Conservation (phyloP, 805 yeast species). For the Saturnispora silvae region DNA sequence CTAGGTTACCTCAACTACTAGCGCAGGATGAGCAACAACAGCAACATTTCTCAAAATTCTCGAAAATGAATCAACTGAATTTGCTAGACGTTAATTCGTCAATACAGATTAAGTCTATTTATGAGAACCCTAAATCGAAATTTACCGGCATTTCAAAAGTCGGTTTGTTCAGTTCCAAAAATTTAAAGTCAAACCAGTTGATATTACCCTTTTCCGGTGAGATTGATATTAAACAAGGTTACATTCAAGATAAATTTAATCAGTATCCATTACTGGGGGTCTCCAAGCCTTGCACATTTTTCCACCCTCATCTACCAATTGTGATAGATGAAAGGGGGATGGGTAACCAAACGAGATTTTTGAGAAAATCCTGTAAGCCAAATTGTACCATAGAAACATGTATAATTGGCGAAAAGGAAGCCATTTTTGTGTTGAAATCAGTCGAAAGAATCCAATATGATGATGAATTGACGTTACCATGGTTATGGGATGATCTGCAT, state of each 20-base stretch:
- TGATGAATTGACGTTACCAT: conserved; percentile 66
- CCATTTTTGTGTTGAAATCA: conserved; percentile 49
- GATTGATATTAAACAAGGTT: conserved; percentile 52
- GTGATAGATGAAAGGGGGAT: conserved; percentile 68
- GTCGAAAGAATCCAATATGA: conserved; percentile 45
- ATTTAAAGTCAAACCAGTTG: conserved; percentile 36
- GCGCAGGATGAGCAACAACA: conserved; percentile 17
- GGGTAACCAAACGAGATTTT: conserved; percentile 68
- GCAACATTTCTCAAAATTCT: conserved; percentile 13
- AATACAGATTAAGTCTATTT: conserved; percentile 39
- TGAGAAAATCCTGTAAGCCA: conserved; percentile 67
- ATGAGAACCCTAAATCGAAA: conserved; percentile 48
- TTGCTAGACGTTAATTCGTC: conserved; percentile 7
- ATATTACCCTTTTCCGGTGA: conserved; percentile 66
- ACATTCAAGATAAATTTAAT: conserved; percentile 54
- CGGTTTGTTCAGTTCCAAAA: conserved; percentile 41
- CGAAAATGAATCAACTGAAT: conserved; percentile 18
- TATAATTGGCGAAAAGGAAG: conserved; percentile 29
- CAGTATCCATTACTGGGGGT: conserved; percentile 72
- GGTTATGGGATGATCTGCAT: conserved; percentile 84
- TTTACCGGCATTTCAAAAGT: conserved; percentile 60
- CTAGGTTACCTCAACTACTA: conserved; percentile 18
- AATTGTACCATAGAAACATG: conserved; percentile 53
- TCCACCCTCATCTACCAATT: conserved; percentile 50
- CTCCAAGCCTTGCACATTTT: conserved; percentile 47